These are phyloP conservation scores for Mycena vulgaris DNA, from an alignment of 768 basidiomycete species.

Conservation along the genomic window DNA sequence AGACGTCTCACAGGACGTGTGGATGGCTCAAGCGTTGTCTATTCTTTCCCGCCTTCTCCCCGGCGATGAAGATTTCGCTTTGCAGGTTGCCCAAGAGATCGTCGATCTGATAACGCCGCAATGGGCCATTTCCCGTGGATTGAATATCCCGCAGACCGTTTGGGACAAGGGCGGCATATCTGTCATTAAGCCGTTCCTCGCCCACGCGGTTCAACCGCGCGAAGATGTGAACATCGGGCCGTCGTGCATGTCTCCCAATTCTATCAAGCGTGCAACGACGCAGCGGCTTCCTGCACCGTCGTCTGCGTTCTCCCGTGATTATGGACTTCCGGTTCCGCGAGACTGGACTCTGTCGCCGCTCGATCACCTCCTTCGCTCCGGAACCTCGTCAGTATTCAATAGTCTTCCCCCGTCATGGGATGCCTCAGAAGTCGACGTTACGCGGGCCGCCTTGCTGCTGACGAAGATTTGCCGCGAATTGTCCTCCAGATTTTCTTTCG, in stretches of 20 bases:
- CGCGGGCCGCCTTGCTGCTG: conserved; percentile 78
- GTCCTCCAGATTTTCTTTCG: conserved; percentile 59
- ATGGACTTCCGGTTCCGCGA: conserved; percentile 62
- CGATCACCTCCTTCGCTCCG: conserved; percentile 86
- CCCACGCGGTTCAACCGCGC: conserved; percentile 60
- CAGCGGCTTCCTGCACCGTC: conserved; percentile 56
- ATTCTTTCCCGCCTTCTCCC: conserved; percentile 72
- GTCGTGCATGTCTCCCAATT: conserved; percentile 62
- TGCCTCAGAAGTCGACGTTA: conserved; percentile 84
- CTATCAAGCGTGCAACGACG: conserved; percentile 72
- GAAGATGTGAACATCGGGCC: conserved; percentile 66
- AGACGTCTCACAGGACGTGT: conserved; percentile 67
- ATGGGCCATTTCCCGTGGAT: conserved; percentile 57
- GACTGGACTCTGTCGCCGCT: conserved; percentile 83
- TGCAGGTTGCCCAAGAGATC: conserved; percentile 59
- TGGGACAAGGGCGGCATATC: conserved; percentile 68
- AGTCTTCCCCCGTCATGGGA: conserved; percentile 80
- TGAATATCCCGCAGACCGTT: conserved; percentile 55
- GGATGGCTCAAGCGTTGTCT: conserved; percentile 77
- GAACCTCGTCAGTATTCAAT: conserved; percentile 77
- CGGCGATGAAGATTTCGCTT: conserved; percentile 80
- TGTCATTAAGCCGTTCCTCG: conserved; percentile 74
- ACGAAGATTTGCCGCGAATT: conserved; percentile 64
- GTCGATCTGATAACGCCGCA: conserved; percentile 53
- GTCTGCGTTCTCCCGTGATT: conserved; percentile 42